Evolutionary conservation across 2,329 filamentous ascomycete species (phyloP).

Genomic region (Coniochaeta sp.): DNA sequence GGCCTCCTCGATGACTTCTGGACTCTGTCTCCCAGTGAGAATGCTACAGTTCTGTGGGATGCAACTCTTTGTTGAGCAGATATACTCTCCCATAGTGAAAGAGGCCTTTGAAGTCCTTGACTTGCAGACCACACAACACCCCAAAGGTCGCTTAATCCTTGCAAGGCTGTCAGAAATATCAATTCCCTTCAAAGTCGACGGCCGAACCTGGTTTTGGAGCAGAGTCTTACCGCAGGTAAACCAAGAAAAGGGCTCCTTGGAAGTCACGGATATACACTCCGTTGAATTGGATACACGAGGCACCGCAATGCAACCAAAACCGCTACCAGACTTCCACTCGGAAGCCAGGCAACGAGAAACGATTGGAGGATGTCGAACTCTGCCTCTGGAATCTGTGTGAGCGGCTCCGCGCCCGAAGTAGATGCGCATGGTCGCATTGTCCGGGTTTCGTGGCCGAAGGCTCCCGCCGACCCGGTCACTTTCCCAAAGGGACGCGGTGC

Average conservation of each 20-base stretch:
- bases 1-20: too few species aligned
- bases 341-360: not conserved
- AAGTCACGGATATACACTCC: slow-evolving; percentile 1
- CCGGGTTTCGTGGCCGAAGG: not conserved
- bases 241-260: not conserved
- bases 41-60: too few species aligned
- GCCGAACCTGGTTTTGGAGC: slow-evolving; percentile 1
- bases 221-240: not conserved
- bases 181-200: too few species aligned
- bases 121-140: not conserved
- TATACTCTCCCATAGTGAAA: too few species aligned
- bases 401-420: not conserved
- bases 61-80: too few species aligned
- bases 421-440: not conserved
- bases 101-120: too few species aligned
- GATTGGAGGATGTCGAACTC: not conserved
- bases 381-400: not conserved
- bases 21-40: too few species aligned
- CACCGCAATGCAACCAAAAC: not conserved
- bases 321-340: not conserved
- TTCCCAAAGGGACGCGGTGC: not conserved
- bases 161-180: too few species aligned
- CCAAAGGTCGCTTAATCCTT: not conserved
- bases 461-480: not conserved
- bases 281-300: not conserved